These are phyloP conservation scores for Annulohypoxylon stygium DNA, from an alignment of 495 filamentous ascomycete genomes.

Conservation along the genomic window DNA sequence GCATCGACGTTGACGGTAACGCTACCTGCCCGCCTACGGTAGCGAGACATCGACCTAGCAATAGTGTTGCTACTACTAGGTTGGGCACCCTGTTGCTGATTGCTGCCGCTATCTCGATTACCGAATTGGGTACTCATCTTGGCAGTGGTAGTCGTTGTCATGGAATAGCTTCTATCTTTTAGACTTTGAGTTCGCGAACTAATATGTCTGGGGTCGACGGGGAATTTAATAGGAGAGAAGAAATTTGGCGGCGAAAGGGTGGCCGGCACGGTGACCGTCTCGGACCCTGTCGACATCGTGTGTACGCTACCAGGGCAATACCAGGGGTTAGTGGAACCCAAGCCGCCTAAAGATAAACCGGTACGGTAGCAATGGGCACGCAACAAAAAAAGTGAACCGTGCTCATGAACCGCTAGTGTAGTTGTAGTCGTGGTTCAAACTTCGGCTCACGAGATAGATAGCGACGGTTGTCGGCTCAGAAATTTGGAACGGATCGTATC, in stretches of 20 bases:
- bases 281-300: conserved; percentile 46
- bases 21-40: conserved; percentile 58
- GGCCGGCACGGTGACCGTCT: conserved; percentile 42
- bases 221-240: conserved; percentile 30
- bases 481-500: conserved; percentile 23
- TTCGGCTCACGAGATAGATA: conserved; percentile 17
- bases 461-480: conserved; percentile 28
- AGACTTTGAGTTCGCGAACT: conserved; percentile 23
- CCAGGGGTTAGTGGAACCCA: conserved; percentile 40
- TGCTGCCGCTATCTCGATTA: conserved; percentile 21
- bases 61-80: conserved; percentile 50
- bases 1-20: conserved; percentile 47
- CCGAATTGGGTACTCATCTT: conserved; percentile 27
- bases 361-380: conserved; percentile 31
- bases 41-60: conserved; percentile 71
- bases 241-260: conserved; percentile 39
- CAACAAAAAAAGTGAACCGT: conserved; percentile 27
- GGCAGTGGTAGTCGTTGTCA: conserved; percentile 22
- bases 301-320: conserved; percentile 18
- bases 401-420: conserved; percentile 5
- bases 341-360: conserved; percentile 38
- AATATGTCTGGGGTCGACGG: conserved; percentile 26
- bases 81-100: conserved; percentile 31
- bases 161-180: conserved; percentile 23
- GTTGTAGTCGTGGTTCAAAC: neutral